Conservation (phyloP, 805 yeast species). For the Kodamaea nitidulidarum region DNA sequence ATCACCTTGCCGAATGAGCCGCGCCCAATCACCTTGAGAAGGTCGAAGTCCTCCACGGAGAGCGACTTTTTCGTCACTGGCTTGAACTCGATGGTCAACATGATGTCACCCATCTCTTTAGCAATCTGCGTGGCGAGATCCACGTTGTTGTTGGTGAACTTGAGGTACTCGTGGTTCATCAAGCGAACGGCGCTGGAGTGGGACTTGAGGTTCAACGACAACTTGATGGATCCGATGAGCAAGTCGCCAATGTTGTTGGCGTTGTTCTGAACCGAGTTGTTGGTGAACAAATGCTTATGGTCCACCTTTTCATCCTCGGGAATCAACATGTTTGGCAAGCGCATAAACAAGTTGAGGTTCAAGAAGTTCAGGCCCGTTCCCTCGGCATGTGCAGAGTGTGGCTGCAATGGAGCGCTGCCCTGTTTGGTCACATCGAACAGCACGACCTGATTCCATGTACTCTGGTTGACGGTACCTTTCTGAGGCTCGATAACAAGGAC, state of each 20-base stretch:
- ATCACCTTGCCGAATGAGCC: conserved; percentile 98
- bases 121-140: conserved; percentile 28
- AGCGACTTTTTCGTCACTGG: conserved; percentile 60
- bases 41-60: conserved; percentile 86
- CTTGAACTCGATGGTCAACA: conserved; percentile 65
- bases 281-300: conserved; percentile 30
- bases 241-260: conserved; percentile 56
- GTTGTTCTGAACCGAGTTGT: conserved; percentile 12
- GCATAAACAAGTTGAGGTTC: conserved; percentile 72
- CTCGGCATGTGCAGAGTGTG: conserved; percentile 6
- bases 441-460: conserved; percentile 85
- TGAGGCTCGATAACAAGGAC: conserved; percentile 85
- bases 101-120: conserved; percentile 47
- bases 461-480: conserved; percentile 71
- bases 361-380: conserved; percentile 47
- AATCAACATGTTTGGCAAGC: conserved; percentile 64
- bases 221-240: conserved; percentile 65
- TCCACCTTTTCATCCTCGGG: conserved; percentile 35
- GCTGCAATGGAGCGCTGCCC: conserved; percentile 15
- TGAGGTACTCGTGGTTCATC: conserved; percentile 54
- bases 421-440: conserved; percentile 74
- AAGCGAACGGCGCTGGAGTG: conserved; percentile 48
- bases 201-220: conserved; percentile 54
- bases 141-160: conserved; percentile 41
- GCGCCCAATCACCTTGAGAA: conserved; percentile 92